Evolutionary conservation across 2,329 filamentous ascomycete species (phyloP), one percentile per base, ranked within the genome.

Genomic region (Penicillium sp.): DNA sequence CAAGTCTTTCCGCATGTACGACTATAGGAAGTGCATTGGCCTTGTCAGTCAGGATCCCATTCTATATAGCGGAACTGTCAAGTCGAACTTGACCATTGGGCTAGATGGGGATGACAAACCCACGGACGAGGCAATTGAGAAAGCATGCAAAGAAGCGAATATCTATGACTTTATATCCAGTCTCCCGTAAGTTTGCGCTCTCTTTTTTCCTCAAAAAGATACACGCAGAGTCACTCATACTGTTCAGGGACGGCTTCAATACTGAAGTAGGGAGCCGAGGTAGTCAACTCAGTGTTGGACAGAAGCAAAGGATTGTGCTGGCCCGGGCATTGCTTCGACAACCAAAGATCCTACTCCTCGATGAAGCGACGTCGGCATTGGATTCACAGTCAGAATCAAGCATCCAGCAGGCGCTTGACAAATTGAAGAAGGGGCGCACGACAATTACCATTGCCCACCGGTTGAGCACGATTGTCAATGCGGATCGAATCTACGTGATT

Each of bases 1-100:
- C 16, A 59, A 60, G 3, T 57, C 65, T 2, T 46, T 74, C 28
- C 73, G 74, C 55, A 65, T 72, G 42, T 84, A 85, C 51, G 97
- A 93, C 92, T 78, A 97, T 59, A 87, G 94, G 57, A 90, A 93
- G 68, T 91, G 97, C 65, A 91, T 99, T 66, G 87, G 92, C 1
- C 80, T 97, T 3, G 94, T 99, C 54, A 91, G 90, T 61, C 94
- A 97, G 70, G 94, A 99, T 67, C 93, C 93, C 1, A 87, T 90
- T 0, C 81, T 97, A 0, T 99, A 97, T 70, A 87, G 87, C 55
- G 93, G 89, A 0, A 91, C 90, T 0, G 96, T 97, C 66, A 92
- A 83, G 68, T 82, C 90, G 54, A 97, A 97, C 71, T 96, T 99
- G 65, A 80, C 83, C 14, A 86, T 96, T 64, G 94, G 94, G 57